Evolutionary conservation across 495 filamentous ascomycete species (phyloP).

Genomic region (Articulospora tetracladia): DNA sequence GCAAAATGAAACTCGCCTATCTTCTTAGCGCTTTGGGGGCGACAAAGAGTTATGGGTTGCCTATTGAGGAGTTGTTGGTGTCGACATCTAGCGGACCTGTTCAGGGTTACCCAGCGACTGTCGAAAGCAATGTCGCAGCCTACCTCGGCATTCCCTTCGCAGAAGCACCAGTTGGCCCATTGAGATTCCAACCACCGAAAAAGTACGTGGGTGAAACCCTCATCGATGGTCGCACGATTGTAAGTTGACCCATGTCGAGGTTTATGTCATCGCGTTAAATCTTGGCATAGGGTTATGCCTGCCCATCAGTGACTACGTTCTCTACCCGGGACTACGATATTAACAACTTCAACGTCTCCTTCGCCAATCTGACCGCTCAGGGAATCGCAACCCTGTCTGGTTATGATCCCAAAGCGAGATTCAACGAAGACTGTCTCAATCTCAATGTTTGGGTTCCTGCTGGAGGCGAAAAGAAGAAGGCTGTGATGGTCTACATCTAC

Average conservation of each 20-base stretch:
- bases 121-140: constrained; percentile 6
- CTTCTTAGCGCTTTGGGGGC: constrained; percentile 1
- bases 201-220: constrained; percentile 1
- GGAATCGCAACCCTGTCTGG: constrained; percentile 6
- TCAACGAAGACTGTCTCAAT: constrained; percentile 52
- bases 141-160: constrained; percentile 19
- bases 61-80: neutral
- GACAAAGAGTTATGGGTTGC: neutral
- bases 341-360: constrained; percentile 5
- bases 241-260: neutral
- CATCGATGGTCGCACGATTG: constrained; percentile 6
- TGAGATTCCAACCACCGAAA: constrained; percentile 14
- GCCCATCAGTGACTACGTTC: constrained; percentile 2
- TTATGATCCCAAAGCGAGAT: constrained; percentile 4
- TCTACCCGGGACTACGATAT: constrained; percentile 6
- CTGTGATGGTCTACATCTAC: constrained; percentile 40
- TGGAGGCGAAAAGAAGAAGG: constrained; percentile 28
- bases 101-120: constrained; percentile 3
- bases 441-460: constrained; percentile 47
- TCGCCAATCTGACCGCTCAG: constrained; percentile 7
- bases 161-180: constrained; percentile 11
- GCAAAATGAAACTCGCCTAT: constrained; percentile 6
- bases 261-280: neutral
- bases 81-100: constrained; percentile 8
- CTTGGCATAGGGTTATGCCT: constrained; percentile 4